Percentiles rank a stretch among this genome's conserved stretches.
These are phyloP conservation scores for Phialocephala sp. DNA, from an alignment of 2,329 filamentous ascomycete species.

Conservation along the genomic window DNA sequence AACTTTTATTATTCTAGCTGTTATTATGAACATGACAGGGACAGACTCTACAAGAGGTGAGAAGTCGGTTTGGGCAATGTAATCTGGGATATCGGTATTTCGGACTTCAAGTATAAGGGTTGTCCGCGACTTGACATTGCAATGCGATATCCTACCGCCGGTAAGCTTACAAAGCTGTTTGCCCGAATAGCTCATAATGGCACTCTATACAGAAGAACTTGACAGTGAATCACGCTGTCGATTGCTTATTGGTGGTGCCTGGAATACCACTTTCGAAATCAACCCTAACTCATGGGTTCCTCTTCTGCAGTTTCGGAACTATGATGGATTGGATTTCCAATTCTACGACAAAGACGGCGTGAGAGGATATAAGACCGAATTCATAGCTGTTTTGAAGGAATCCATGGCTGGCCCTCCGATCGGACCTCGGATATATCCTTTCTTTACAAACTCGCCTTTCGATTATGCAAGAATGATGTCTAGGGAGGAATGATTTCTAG, in stretches of 20 bases:
- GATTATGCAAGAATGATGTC: too few species aligned
- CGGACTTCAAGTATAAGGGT: conserved; percentile 27
- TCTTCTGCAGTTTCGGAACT: conserved; percentile 25
- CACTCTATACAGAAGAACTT: too few species aligned
- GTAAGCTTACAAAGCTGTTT: too few species aligned
- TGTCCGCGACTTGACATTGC: conserved; percentile 27
- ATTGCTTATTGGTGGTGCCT: too few species aligned
- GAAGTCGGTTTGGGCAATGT: conserved; percentile 27
- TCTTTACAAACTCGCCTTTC: too few species aligned
- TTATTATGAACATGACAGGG: conserved; percentile 27
- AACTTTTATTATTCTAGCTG: conserved; percentile 34
- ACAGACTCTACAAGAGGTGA: conserved; percentile 30
- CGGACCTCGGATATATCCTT: conserved; percentile 22
- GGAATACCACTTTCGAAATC: not conserved
- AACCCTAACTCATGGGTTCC: conserved; percentile 14
- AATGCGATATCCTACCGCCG: conserved; percentile 8
- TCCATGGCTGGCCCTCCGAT: conserved; percentile 15
- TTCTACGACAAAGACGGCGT: conserved; percentile 21
- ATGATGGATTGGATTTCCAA: conserved; percentile 20
- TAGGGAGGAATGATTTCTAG: conserved; percentile 3
- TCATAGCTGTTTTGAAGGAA: conserved; percentile 15
- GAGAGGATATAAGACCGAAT: conserved; percentile 14
- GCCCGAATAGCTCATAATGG: too few species aligned
- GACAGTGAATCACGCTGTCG: too few species aligned
- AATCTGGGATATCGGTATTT: conserved; percentile 32